Conservation (phyloP, 805 yeast genomes). For the Saturnispora silvae region DNA sequence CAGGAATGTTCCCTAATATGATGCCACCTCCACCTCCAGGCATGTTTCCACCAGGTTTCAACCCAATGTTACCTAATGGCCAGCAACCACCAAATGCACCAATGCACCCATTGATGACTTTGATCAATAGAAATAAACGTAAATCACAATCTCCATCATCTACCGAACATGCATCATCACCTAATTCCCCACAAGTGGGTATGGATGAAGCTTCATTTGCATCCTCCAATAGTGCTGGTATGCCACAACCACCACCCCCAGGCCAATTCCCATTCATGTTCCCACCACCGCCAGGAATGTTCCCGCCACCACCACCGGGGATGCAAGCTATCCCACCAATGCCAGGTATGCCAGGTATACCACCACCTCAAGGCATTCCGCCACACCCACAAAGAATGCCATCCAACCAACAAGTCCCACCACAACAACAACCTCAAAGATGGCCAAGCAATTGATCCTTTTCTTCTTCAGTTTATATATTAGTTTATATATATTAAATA, state of each 20-base stretch:
- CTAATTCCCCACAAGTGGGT: not conserved
- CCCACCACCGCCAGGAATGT: conserved; percentile 6
- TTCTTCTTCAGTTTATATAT: not conserved
- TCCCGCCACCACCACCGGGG: not conserved
- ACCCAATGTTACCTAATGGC: not conserved
- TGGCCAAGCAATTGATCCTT: not conserved
- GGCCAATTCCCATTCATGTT: conserved; percentile 4
- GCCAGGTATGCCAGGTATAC: conserved; percentile 6
- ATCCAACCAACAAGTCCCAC: not conserved
- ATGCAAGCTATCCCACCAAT: conserved; percentile 3
- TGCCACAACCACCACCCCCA: not conserved
- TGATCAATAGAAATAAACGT: conserved; percentile 11
- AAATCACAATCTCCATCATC: conserved; percentile 7
- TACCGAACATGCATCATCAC: not conserved
- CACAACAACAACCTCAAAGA: not conserved
- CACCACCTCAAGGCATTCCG: not conserved
- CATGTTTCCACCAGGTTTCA: conserved; percentile 2
- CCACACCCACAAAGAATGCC: not conserved
- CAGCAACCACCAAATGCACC: conserved; percentile 6
- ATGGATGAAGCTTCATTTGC: not conserved
- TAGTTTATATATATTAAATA: not conserved
- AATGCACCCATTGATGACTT: conserved; percentile 13
- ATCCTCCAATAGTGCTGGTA: not conserved
- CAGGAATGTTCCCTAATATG: conserved; percentile 6
- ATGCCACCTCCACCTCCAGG: conserved; percentile 2